phyloP scores from a whole-genome alignment of 2,329 filamentous ascomycete species.

The Lasiodiplodia citricola region DNA sequence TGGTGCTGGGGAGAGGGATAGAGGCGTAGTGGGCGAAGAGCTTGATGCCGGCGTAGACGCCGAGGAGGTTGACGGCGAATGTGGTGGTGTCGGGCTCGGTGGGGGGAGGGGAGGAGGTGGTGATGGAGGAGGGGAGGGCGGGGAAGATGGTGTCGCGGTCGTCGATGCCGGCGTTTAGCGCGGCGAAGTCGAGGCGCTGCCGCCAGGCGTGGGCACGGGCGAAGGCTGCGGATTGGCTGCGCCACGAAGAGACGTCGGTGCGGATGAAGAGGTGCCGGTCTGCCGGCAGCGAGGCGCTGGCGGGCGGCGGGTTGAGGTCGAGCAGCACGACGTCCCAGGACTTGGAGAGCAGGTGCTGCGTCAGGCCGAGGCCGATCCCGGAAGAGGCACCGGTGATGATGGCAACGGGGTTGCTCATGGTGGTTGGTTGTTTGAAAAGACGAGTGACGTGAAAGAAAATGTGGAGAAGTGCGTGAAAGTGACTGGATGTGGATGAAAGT shows the following conservation, averaged over 20 bases:
- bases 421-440: not conserved
- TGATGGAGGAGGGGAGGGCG: conserved; percentile 29
- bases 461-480: not conserved
- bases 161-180: conserved; percentile 50
- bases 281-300: conserved; percentile 35
- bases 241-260: conserved; percentile 49
- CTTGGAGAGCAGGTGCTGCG: conserved; percentile 47
- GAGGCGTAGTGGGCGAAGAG: conserved; percentile 45
- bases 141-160: conserved; percentile 44
- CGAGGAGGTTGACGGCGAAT: conserved; percentile 41
- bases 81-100: conserved; percentile 41
- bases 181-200: conserved; percentile 48
- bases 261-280: conserved; percentile 43
- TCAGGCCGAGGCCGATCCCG: conserved; percentile 52
- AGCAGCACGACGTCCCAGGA: conserved; percentile 51
- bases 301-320: conserved; percentile 46
- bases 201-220: conserved; percentile 49
- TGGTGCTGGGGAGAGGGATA: conserved; percentile 15
- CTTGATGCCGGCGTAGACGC: conserved; percentile 44
- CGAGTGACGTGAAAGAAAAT: not conserved
- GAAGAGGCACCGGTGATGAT: conserved; percentile 54
- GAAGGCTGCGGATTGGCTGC: conserved; percentile 46
- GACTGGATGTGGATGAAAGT: not conserved
- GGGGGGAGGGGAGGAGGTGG: conserved; percentile 32
- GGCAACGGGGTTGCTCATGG: conserved; percentile 47